Conservation (phyloP, 148 eudicot genomes). For the Cornus florida region DNA sequence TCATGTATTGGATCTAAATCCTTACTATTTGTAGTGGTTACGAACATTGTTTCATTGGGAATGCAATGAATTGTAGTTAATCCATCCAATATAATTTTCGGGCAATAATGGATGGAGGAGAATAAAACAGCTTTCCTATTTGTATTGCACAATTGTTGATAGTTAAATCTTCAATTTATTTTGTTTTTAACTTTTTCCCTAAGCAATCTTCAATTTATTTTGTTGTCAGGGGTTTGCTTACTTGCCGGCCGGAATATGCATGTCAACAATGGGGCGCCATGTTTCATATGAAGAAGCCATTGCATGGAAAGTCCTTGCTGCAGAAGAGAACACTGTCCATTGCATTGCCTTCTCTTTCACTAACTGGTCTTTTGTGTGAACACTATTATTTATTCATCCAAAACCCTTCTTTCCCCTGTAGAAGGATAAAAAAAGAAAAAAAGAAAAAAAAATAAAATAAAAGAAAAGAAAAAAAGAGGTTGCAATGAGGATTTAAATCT, state of each 20-base stretch:
- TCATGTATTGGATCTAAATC: too few species aligned
- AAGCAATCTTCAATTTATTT: neutral
- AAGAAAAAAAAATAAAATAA: neutral
- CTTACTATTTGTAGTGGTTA: too few species aligned
- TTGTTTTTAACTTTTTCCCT: neutral
- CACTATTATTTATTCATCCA: constrained; percentile 5
- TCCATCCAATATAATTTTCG: neutral
- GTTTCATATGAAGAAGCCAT: constrained; percentile 75
- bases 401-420: neutral
- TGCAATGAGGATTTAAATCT: neutral
- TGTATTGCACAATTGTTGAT: neutral
- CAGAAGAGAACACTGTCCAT: constrained; percentile 65
- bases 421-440: neutral
- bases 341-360: constrained; percentile 89
- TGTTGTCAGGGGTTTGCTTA: constrained; percentile 71
- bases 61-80: neutral
- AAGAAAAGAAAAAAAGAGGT: neutral
- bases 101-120: neutral
- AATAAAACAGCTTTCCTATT: too few species aligned
- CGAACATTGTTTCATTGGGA: too few species aligned
- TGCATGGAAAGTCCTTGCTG: constrained; percentile 88
- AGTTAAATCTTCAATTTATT: neutral
- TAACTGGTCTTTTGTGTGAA: constrained; percentile 89
- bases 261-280: constrained; percentile 89
- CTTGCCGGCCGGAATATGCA: constrained; percentile 81